Base-by-base conservation (phyloP, 148 eudicot genomes). In the Fagopyrum homotropicum region DNA sequence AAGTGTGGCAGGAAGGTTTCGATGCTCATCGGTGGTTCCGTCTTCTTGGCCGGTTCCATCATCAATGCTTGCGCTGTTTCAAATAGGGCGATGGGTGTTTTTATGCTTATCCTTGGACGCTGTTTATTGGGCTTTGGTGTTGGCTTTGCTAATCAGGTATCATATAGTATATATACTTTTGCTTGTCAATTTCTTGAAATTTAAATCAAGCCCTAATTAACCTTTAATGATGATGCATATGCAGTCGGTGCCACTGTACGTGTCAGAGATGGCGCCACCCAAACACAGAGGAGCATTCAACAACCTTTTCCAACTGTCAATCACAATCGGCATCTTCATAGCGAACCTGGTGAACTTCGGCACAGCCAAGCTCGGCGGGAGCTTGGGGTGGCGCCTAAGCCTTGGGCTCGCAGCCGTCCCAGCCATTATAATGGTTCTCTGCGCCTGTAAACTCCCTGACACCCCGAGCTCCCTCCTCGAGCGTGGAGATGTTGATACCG, bases 181-280 rank as follows among this genome's bases (percentile, higher is more conserved):
- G n/a, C n/a, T n/a, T n/a, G n/a, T n/a, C n/a, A n/a, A n/a, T n/a
- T n/a, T n/a, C n/a, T n/a, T n/a, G n/a, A n/a, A n/a, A n/a, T n/a
- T n/a, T n/a, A n/a, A n/a, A n/a, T n/a, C n/a, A n/a, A n/a, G n/a
- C n/a, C n/a, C n/a, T n/a, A n/a, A n/a, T n/a, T n/a, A n/a, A n/a
- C n/a, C n/a, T n/a, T n/a, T n/a, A n/a, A n/a, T n/a, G n/a, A n/a
- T n/a, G n/a, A n/a, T n/a, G n/a, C n/a, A n/a, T n/a, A n/a, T n/a
- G 35, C 2, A 1, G 35, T 30, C 93, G 1, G 93, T 91, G 55
- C 93, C 93, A 10, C 82, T 91, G 0, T 89, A 89, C 84, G 79
- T 91, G 30, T 91, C 97, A 12, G 93, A 89, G 54, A 91, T 86
- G 91, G 97, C 97, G 4, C 97, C 97, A 0, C 89, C 87, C 90